Percentiles rank a stretch among this genome's conserved stretches.
Evolutionary conservation across 2,329 filamentous ascomycete genomes (phyloP).

Genomic region (Emergomyces africanus): DNA sequence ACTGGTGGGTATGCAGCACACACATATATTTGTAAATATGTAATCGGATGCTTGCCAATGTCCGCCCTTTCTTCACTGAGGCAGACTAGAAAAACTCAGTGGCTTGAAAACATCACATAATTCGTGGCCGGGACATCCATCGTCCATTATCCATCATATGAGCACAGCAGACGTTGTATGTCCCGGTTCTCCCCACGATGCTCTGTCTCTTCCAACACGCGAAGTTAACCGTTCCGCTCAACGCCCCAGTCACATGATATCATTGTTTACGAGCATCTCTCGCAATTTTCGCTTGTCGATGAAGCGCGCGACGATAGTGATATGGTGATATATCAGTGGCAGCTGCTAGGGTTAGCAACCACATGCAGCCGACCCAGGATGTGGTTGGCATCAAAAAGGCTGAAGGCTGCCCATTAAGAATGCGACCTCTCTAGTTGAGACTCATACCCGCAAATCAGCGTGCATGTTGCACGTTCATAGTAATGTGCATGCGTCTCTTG

Average conservation of each 20-base stretch:
- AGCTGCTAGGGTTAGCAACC: not conserved
- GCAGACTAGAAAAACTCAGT: not conserved
- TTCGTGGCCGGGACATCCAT: not conserved
- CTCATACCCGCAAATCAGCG: not conserved
- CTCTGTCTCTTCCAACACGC: not conserved
- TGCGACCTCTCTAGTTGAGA: not conserved
- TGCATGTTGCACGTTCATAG: not conserved
- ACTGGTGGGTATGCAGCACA: not conserved
- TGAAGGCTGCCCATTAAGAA: not conserved
- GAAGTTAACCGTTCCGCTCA: not conserved
- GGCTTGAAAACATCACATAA: not conserved
- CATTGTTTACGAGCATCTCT: not conserved
- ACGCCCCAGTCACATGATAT: not conserved
- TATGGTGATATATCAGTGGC: not conserved
- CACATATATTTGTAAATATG: not conserved
- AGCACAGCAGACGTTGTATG: not conserved
- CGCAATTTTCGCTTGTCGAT: not conserved
- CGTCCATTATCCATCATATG: too few relatives aligned
- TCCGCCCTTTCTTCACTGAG: not conserved
- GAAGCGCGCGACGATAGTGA: not conserved
- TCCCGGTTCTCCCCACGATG: not conserved
- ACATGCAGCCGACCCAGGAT: not conserved
- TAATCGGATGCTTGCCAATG: not conserved
- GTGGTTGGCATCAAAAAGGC: not conserved
- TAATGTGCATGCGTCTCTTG: not conserved